A percentile compares a stretch with the other conserved stretches of the same genome.
Conservation (phyloP, 2,329 filamentous ascomycete species). For the Endocalyx cinctus region DNA sequence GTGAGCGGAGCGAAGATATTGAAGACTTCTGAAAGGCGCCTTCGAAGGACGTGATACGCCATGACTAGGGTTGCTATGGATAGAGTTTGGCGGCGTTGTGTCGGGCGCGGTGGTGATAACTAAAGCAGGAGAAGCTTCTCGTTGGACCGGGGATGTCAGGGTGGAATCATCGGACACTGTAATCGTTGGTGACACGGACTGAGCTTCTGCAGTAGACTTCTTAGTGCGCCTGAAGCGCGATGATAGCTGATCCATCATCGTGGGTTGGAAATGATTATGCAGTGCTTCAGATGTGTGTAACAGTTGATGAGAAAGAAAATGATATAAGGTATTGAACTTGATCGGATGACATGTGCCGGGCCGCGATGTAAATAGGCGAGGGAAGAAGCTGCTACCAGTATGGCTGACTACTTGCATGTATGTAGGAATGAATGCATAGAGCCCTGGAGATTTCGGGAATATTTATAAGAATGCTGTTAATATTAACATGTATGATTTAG, state of each 20-base stretch:
- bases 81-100: constrained; percentile 18
- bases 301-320: no score
- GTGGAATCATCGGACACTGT: neutral
- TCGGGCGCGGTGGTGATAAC: constrained; percentile 20
- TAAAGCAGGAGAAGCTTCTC: constrained; percentile 16
- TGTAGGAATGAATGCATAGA: no score
- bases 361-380: no score
- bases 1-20: constrained; percentile 36
- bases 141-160: constrained; percentile 2
- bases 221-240: constrained; percentile 1
- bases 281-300: no score
- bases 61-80: constrained; percentile 12
- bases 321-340: no score
- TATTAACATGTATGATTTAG: no score
- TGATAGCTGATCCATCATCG: neutral
- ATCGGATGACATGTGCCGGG: no score
- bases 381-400: no score
- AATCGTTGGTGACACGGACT: neutral
- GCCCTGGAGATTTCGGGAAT: no score
- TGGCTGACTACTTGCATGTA: no score
- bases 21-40: constrained; percentile 39
- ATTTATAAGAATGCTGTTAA: no score
- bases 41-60: constrained; percentile 14
- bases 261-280: no score
- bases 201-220: neutral